phyloP scores from a whole-genome alignment of 2,329 filamentous ascomycete genomes.

The Trichoderma simmonsii region DNA sequence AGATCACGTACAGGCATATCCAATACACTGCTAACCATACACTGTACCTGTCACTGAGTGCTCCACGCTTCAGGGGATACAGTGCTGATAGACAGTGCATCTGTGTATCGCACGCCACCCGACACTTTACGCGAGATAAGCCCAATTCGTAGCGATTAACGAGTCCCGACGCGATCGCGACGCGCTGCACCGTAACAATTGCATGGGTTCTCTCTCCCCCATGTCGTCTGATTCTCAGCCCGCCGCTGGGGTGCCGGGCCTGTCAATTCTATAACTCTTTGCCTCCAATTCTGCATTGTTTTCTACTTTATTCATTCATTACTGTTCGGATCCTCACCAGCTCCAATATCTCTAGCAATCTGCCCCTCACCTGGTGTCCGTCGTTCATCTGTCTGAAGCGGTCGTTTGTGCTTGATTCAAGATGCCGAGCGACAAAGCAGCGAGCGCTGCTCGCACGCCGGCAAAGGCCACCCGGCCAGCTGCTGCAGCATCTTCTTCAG shows the following conservation, averaged over 20 bases:
- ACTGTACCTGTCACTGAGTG: not conserved
- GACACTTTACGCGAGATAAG: constrained; percentile 19
- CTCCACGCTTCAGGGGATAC: not conserved
- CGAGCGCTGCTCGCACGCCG: constrained; percentile 33
- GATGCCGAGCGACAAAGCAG: constrained; percentile 31
- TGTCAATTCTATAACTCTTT: not conserved
- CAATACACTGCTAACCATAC: not conserved
- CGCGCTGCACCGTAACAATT: constrained; percentile 14
- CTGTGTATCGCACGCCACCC: not conserved
- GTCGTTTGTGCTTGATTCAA: constrained; percentile 13
- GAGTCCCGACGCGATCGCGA: constrained; percentile 19
- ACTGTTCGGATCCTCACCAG: not conserved
- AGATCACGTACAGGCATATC: not conserved
- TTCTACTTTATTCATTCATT: not conserved
- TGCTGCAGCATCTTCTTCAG: constrained; percentile 30
- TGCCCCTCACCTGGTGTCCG: not conserved
- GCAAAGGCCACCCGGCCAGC: constrained; percentile 32
- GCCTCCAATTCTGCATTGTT: not conserved
- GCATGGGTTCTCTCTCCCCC: constrained; percentile 3
- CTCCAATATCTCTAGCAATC: not conserved
- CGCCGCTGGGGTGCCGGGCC: constrained; percentile 2
- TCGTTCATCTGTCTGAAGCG: not conserved
- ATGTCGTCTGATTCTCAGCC: constrained; percentile 2
- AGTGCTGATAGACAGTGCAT: constrained; percentile 2
- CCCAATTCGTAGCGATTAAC: constrained; percentile 3